Conservation (phyloP, 108 stramenopile genomes). For the Tribonema minus region DNA sequence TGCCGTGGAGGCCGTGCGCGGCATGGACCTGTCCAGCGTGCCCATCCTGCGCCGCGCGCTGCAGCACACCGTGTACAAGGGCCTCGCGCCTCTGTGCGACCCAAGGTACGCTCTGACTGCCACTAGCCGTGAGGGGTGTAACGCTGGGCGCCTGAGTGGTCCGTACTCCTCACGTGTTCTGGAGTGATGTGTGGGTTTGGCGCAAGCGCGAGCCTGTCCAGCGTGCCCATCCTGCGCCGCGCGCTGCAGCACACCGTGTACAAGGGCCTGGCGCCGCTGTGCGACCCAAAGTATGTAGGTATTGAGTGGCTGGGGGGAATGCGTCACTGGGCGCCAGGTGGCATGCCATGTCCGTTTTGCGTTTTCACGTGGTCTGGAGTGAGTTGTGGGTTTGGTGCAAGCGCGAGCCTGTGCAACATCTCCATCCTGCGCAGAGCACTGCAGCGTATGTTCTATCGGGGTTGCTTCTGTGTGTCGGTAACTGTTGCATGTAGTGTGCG, state of each 20-base stretch:
- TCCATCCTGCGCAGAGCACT: constrained; percentile 21
- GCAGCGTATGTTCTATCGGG: constrained; percentile 7
- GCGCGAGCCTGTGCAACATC: constrained; percentile 26
- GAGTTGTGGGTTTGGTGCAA: no score
- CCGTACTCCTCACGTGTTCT: no score
- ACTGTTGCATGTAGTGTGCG: no score
- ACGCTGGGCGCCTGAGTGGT: no score
- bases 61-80: constrained; percentile 7
- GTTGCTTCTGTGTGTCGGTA: no score
- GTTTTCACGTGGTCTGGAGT: no score
- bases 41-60: constrained; percentile 21
- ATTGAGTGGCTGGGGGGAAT: no score
- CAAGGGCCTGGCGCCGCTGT: constrained; percentile 24
- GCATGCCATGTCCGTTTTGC: no score
- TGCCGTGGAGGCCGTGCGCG: constrained; percentile 22
- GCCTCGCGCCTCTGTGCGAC: constrained; percentile 28
- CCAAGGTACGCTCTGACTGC: no score
- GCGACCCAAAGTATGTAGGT: constrained; percentile 29
- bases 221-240: constrained; percentile 20
- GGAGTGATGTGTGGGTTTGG: no score
- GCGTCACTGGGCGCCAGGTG: no score
- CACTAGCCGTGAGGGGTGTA: no score
- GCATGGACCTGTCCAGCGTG: constrained; percentile 34
- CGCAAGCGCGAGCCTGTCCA: constrained; percentile 27
- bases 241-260: constrained; percentile 12